phyloP scores from a whole-genome alignment of 768 basidiomycete species.

The Pleurotus pulmonarius region DNA sequence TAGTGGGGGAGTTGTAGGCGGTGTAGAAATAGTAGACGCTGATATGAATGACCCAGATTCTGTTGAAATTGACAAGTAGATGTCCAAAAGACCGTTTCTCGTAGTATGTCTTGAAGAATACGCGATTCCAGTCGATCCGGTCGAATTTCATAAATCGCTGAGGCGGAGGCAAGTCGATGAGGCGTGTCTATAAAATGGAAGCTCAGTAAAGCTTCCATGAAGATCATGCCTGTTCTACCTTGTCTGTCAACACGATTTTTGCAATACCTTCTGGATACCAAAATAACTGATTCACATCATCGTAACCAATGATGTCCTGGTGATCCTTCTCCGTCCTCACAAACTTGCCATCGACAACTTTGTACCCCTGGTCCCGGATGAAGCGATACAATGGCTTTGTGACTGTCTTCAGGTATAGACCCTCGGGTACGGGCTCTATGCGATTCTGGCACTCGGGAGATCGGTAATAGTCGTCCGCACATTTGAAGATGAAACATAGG shows the following conservation, averaged over 20 bases:
- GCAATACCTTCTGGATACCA: constrained; percentile 99
- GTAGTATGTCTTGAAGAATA: constrained; percentile 98
- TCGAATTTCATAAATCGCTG: constrained; percentile 98
- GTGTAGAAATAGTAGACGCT: constrained; percentile 97
- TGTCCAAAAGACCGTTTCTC: constrained; percentile 97
- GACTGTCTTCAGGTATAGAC: constrained; percentile 88
- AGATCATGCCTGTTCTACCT: constrained; percentile 40
- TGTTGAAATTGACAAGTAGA: constrained; percentile 98
- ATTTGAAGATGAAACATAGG: constrained; percentile 99
- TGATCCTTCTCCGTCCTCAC: constrained; percentile 92
- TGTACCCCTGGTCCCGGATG: constrained; percentile 96
- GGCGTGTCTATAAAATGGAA: constrained; percentile 55
- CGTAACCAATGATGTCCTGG: constrained; percentile 93
- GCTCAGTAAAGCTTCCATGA: background rate
- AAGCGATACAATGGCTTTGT: constrained; percentile 94
- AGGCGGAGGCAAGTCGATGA: constrained; percentile 87
- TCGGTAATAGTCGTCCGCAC: constrained; percentile 99
- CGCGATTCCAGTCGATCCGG: constrained; percentile 92
- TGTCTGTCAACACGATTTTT: constrained; percentile 83
- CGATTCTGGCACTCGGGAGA: constrained; percentile 96
- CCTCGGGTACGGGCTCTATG: constrained; percentile 89
- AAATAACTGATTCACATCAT: constrained; percentile 98
- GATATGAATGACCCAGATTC: constrained; percentile 98
- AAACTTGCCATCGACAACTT: constrained; percentile 93
- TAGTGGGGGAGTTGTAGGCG: constrained; percentile 83